Evolutionary conservation across 768 basidiomycete species (phyloP).

Genomic region (Leccinum longicurvipes): DNA sequence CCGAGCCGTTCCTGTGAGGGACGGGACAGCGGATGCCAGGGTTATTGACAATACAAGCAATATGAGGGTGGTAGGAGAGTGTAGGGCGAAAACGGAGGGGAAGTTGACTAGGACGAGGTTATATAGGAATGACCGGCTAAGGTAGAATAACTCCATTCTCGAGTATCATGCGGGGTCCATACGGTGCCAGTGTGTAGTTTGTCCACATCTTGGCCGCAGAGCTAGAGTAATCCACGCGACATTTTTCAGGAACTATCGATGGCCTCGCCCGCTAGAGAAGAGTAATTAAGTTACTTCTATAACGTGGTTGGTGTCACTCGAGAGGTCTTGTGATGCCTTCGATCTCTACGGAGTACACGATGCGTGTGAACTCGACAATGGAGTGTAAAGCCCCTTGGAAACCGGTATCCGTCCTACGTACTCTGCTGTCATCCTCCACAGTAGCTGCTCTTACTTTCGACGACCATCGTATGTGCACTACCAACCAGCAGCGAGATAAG

Average conservation of each 20-base stretch:
- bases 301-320: conserved; percentile 21
- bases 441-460: not conserved
- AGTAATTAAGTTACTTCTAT: conserved; percentile 28
- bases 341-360: conserved; percentile 11
- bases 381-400: not conserved
- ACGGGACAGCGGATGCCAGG: conserved; percentile 15
- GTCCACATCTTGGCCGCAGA: conserved; percentile 13
- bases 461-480: not conserved
- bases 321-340: conserved; percentile 24
- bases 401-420: not conserved
- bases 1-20: conserved; percentile 28
- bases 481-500: conserved; percentile 13
- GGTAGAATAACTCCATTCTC: conserved; percentile 7
- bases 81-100: not conserved
- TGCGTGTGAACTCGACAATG: conserved; percentile 12
- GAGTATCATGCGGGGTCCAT: conserved; percentile 29
- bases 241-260: conserved; percentile 21
- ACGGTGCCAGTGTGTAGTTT: conserved; percentile 21
- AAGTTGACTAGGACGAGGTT: conserved; percentile 10
- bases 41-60: conserved; percentile 5
- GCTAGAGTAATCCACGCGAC: conserved; percentile 15
- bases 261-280: conserved; percentile 15
- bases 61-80: not conserved
- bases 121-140: conserved; percentile 16
- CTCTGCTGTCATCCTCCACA: not conserved